Base-by-base conservation (phyloP, 768 basidiomycete genomes). In the Calocybe indica region DNA sequence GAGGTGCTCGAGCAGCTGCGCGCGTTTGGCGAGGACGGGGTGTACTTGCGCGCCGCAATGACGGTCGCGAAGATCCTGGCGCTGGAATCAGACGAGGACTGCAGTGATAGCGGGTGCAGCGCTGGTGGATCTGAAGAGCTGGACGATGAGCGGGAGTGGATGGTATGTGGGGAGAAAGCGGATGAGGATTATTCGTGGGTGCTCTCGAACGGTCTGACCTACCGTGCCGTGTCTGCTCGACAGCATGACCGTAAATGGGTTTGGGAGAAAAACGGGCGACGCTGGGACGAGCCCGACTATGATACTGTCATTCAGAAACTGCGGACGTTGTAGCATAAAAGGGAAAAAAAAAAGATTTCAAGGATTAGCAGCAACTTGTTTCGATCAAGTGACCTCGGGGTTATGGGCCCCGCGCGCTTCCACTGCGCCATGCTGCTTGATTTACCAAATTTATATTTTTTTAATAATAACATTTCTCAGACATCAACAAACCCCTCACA, bases 231-330 rank as follows among this genome's bases (percentile, higher is more conserved):
- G 33, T 28, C 47, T 5, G 47, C 54, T 11, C 58, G 48, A 29
- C 55, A 56, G 12, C 53, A 54, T 39, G 65, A 63, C n/a, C 56
- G 57, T 37, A 64, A 64, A 38, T 75, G 75, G 73, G 37, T 68
- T 6, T 59, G 62, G 29, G 74, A 75, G 54, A 65, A 65, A 52
- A 65, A 62, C 13, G 67, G 69, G 7, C 54, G 49, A 40, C 60
- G 72, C 7, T 65, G 61, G 58, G 66, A 63, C 39, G 69, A 70
- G 49, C 41, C 62, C 5, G 59, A 71, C 51, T 71, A 66, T 43
- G 39, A 59, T 2, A 53, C 59, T 13, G 51, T 76, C 31, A 51
- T 75, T 6, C 52, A 60, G 40, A 61, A 59, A 11, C 55, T 75
- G 11, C 56, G 74, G 32, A 51, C 60, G 7, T 57, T 74, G 13